Percentiles rank a stretch among this genome's conserved stretches.
phyloP scores from a whole-genome alignment of 768 basidiomycete species.

The Leucocoprinus birnbaumii region DNA sequence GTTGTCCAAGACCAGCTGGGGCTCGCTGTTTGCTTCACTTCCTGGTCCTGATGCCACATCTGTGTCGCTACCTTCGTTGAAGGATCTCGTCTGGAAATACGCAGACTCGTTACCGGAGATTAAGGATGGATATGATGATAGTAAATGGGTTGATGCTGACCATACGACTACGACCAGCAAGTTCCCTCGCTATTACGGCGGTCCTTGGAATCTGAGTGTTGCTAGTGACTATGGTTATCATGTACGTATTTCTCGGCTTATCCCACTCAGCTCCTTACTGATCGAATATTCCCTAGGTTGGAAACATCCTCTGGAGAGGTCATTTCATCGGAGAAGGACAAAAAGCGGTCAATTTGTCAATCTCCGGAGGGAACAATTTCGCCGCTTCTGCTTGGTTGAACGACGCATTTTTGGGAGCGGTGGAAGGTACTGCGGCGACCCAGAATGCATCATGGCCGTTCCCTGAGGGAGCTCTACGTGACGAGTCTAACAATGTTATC shows the following conservation, averaged over 20 bases:
- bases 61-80: not conserved
- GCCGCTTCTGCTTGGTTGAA: not conserved
- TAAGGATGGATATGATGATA: not conserved
- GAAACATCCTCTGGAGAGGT: conserved; percentile 1
- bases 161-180: not conserved
- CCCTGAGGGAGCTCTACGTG: not conserved
- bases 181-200: conserved; percentile 3
- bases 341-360: not conserved
- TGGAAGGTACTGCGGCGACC: not conserved
- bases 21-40: not conserved
- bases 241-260: not conserved
- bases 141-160: not conserved
- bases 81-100: not conserved
- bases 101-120: conserved; percentile 1
- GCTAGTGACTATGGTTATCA: conserved; percentile 1
- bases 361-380: not conserved
- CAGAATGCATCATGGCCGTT: not conserved
- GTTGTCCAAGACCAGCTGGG: not conserved
- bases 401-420: not conserved
- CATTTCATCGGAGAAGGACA: not conserved
- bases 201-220: conserved; percentile 1
- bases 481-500: not conserved
- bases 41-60: not conserved
- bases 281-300: not conserved
- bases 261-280: not conserved